A percentile compares a stretch with the other conserved stretches of the same genome.
Evolutionary conservation across 495 filamentous ascomycete species (phyloP).

Genomic region (Penicillium desertorum): DNA sequence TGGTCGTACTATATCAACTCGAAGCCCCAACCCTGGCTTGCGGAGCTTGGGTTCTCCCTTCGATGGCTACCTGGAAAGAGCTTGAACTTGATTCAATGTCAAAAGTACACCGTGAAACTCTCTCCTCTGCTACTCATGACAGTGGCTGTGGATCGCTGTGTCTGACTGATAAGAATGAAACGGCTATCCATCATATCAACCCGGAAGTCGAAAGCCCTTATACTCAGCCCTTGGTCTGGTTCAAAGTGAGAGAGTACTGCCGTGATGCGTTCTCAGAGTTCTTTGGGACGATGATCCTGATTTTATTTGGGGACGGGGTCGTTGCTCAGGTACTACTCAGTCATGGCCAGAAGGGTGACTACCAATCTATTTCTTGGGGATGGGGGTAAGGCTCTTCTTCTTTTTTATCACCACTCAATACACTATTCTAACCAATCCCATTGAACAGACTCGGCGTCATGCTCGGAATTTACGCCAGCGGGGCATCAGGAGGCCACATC

Average conservation of each 20-base stretch:
- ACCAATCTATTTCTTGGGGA: conserved; percentile 62
- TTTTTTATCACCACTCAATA: not conserved
- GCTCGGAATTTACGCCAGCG: conserved; percentile 64
- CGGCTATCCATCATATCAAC: conserved; percentile 19
- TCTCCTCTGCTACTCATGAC: conserved; percentile 12
- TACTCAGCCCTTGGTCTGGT: conserved; percentile 44
- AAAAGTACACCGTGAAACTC: conserved; percentile 17
- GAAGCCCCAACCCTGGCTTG: not conserved
- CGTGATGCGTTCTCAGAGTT: conserved; percentile 63
- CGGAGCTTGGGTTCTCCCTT: not conserved
- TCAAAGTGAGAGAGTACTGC: conserved; percentile 42
- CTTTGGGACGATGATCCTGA: conserved; percentile 61
- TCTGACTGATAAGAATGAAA: conserved; percentile 17
- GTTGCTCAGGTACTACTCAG: conserved; percentile 61
- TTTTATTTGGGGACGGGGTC: conserved; percentile 63
- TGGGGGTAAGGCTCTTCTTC: conserved; percentile 52
- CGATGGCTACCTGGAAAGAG: conserved; percentile 17
- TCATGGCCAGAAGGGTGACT: conserved; percentile 49
- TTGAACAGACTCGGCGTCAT: conserved; percentile 53
- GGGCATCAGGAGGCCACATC: conserved; percentile 59
- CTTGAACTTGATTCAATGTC: conserved; percentile 19
- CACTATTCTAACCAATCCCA: conserved; percentile 11
- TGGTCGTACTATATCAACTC: conserved; percentile 11
- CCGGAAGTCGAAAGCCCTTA: conserved; percentile 5
- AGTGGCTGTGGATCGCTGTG: conserved; percentile 25